Percentiles rank a stretch among this genome's conserved stretches.
Evolutionary conservation across 2,329 filamentous ascomycete species (phyloP).

Genomic region (Xylaria sp.): DNA sequence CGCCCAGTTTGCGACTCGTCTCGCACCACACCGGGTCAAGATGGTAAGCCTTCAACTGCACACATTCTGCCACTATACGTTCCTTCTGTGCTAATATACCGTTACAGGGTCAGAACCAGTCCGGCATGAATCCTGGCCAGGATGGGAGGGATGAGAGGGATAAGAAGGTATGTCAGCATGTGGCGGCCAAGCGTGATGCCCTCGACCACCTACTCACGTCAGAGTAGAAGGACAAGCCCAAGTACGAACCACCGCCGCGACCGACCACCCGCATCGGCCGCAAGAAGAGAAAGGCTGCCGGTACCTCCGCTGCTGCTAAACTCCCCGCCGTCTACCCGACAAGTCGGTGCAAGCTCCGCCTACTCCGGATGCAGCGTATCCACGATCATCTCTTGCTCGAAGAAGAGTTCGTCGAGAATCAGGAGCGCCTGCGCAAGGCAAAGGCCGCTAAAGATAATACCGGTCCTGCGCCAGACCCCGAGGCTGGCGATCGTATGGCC

Average conservation of each 20-base stretch:
- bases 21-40: slow-evolving; percentile 31
- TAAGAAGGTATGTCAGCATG: slow-evolving; percentile 80
- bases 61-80: not conserved
- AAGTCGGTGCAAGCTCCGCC: slow-evolving; percentile 94
- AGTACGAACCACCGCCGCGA: slow-evolving; percentile 97
- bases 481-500: slow-evolving; percentile 83
- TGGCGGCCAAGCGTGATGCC: not conserved
- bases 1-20: slow-evolving; percentile 14
- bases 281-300: slow-evolving; percentile 96
- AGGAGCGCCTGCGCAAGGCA: slow-evolving; percentile 91
- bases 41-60: slow-evolving; percentile 33
- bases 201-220: not conserved
- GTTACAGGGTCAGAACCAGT: slow-evolving; percentile 80
- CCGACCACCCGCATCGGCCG: slow-evolving; percentile 96
- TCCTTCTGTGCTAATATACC: slow-evolving; percentile 18
- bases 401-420: slow-evolving; percentile 99
- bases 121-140: slow-evolving; percentile 78
- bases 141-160: slow-evolving; percentile 86
- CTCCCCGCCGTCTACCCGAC: slow-evolving; percentile 93
- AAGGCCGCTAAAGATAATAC: slow-evolving; percentile 78
- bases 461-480: slow-evolving; percentile 69
- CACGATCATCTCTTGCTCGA: slow-evolving; percentile 97
- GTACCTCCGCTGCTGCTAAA: slow-evolving; percentile 93
- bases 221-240: slow-evolving; percentile 95
- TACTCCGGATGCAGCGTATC: slow-evolving; percentile 97